Conservation (phyloP, 495 filamentous ascomycete species). For the Xylaria sp. region DNA sequence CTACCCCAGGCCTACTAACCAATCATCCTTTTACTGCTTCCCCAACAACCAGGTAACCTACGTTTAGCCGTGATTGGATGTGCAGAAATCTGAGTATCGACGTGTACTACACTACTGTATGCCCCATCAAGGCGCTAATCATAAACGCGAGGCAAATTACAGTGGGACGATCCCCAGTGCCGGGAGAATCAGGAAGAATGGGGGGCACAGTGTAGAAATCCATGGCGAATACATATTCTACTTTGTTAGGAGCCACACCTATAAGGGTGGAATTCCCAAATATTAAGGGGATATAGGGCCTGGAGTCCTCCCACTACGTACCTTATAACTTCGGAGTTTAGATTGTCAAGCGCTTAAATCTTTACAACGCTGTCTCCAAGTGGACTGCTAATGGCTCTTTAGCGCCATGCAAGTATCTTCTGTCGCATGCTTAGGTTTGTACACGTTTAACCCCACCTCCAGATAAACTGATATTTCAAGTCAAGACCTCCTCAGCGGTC, state of each 20-base stretch:
- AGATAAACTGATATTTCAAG: constrained; percentile 1
- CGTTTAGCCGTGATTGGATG: not conserved
- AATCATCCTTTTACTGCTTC: not conserved
- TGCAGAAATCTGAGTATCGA: not conserved
- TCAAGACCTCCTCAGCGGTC: not conserved
- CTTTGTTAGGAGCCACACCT: not conserved
- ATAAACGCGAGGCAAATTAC: not conserved
- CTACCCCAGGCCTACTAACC: not conserved
- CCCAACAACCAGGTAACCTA: not conserved
- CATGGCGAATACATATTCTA: not conserved
- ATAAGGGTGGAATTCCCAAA: not conserved
- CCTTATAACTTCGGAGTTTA: not conserved
- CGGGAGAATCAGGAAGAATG: not conserved
- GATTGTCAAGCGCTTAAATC: not conserved
- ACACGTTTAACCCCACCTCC: not conserved
- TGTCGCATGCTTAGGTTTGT: not conserved
- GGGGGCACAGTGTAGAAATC: not conserved
- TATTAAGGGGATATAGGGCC: not conserved
- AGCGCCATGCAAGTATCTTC: not conserved
- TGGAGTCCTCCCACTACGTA: not conserved
- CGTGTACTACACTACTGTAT: not conserved
- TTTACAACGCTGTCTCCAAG: not conserved
- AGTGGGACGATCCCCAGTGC: not conserved
- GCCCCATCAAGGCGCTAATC: not conserved
- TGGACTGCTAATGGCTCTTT: not conserved